A percentile compares a stretch with the other conserved stretches of the same genome.
phyloP scores from a whole-genome alignment of 306 rosid genomes.

The Malus domestica region ASM211411v1 NC_041790.1:8739001-8739500 shows the following conservation, averaged over 20 bases:
- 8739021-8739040: background rate
- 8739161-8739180: background rate
- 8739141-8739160: background rate
- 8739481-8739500: no score
- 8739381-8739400: no score
- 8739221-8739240: background rate
- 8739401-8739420: no score
- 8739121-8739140: background rate
- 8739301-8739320: no score
- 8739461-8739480: no score
- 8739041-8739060: background rate
- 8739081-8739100: background rate
- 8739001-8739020: background rate
- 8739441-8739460: no score
- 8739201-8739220: background rate
- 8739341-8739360: no score
- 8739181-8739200: background rate
- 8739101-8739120: background rate
- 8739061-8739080: background rate
- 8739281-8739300: background rate
- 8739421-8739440: no score
- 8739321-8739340: no score
- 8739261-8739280: background rate
- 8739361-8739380: no score
- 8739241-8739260: no score